Conservation (phyloP, 306 rosid genomes). For the Hippophae tibetana region DNA sequence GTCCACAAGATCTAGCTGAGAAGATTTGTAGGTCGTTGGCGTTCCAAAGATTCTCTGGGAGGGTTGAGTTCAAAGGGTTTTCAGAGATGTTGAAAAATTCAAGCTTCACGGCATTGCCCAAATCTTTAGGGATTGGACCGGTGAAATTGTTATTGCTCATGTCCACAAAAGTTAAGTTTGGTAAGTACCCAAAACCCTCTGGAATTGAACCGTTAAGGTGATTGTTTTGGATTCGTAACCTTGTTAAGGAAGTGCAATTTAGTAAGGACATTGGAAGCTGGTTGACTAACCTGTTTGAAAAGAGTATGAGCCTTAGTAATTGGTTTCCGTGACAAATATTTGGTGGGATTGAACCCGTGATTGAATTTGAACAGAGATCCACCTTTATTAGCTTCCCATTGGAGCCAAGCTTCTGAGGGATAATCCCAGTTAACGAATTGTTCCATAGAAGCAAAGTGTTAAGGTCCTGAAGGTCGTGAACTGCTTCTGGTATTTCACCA, state of each 20-base stretch:
- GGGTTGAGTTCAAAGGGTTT: slow-evolving; percentile 34
- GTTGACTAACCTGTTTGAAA: slow-evolving; percentile 35
- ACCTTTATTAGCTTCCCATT: slow-evolving; percentile 37
- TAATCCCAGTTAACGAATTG: slow-evolving; percentile 61
- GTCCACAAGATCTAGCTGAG: slow-evolving; percentile 50
- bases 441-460: slow-evolving; percentile 46
- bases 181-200: slow-evolving; percentile 39
- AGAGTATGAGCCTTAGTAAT: slow-evolving; percentile 52
- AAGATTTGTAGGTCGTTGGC: slow-evolving; percentile 49
- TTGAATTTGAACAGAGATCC: slow-evolving; percentile 69
- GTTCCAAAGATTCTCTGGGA: slow-evolving; percentile 63
- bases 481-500: slow-evolving; percentile 55
- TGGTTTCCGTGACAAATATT: slow-evolving; percentile 52
- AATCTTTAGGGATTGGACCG: slow-evolving; percentile 52
- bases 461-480: slow-evolving; percentile 64
- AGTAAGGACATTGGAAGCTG: slow-evolving; percentile 39
- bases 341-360: slow-evolving; percentile 67
- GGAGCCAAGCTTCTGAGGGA: slow-evolving; percentile 60
- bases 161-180: slow-evolving; percentile 56
- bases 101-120: slow-evolving; percentile 49
- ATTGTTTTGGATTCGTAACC: slow-evolving; percentile 73
- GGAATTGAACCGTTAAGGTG: slow-evolving; percentile 60
- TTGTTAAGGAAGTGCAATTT: slow-evolving; percentile 44
- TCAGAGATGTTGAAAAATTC: slow-evolving; percentile 61
- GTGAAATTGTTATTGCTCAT: slow-evolving; percentile 61